Evolutionary conservation across 495 filamentous ascomycete genomes (phyloP).

Genomic region (Delitschia confertaspora): DNA sequence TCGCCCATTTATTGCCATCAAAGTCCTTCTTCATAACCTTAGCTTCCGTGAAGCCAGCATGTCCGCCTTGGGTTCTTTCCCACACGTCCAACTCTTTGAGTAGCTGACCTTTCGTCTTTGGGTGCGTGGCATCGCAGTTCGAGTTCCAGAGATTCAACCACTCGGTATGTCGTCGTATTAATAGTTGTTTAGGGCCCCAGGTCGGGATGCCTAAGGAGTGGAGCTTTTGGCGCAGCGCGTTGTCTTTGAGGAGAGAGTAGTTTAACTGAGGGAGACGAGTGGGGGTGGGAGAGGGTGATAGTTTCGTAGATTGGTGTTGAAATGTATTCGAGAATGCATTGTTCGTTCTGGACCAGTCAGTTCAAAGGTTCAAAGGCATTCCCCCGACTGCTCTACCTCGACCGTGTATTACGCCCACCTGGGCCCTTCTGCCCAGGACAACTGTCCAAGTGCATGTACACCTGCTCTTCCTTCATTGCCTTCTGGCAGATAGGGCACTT

Average conservation of each 20-base stretch:
- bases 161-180: conserved; percentile 78
- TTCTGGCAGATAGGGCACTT: conserved; percentile 71
- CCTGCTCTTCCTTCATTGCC: conserved; percentile 64
- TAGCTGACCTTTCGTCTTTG: conserved; percentile 54
- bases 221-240: conserved; percentile 66
- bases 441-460: conserved; percentile 71
- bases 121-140: conserved; percentile 74
- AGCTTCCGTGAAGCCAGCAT: conserved; percentile 27
- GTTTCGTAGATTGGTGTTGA: conserved; percentile 8
- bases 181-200: conserved; percentile 51
- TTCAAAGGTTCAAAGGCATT: not conserved
- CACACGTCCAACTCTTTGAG: conserved; percentile 70
- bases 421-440: conserved; percentile 33
- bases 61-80: conserved; percentile 65
- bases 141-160: conserved; percentile 96
- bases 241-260: conserved; percentile 74
- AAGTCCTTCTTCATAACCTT: conserved; percentile 71
- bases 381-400: no score
- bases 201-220: conserved; percentile 72
- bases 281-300: conserved; percentile 6
- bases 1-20: conserved; percentile 66
- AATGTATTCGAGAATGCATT: conserved; percentile 1
- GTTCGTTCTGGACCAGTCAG: not conserved
- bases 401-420: conserved; percentile 18
- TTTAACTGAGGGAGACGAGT: conserved; percentile 62